phyloP scores from a whole-genome alignment of 2,329 filamentous ascomycete genomes.

The Penicillium sp. region DNA sequence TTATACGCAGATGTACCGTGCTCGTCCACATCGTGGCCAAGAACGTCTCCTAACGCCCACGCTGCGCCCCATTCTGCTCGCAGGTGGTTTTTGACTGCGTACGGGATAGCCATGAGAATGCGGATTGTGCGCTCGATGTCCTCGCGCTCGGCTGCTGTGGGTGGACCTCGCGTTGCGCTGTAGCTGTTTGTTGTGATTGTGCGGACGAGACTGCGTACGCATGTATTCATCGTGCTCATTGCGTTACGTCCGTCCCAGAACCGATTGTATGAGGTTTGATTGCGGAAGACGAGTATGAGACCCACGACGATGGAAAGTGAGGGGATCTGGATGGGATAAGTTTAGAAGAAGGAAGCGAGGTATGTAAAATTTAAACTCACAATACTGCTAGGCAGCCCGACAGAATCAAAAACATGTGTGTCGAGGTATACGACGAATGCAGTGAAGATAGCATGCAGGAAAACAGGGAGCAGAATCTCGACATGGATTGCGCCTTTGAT shows the following conservation, averaged over 20 bases:
- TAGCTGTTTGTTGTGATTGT: slow-evolving; percentile 50
- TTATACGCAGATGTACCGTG: slow-evolving; percentile 31
- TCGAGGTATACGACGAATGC: slow-evolving; percentile 56
- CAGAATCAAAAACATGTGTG: slow-evolving; percentile 44
- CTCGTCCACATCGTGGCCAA: slow-evolving; percentile 30
- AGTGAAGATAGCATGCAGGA: slow-evolving; percentile 54
- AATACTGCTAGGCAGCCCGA: slow-evolving; percentile 55
- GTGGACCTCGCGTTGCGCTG: slow-evolving; percentile 25
- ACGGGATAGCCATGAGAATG: slow-evolving; percentile 56
- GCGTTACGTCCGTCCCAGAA: slow-evolving; percentile 59
- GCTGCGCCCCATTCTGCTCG: slow-evolving; percentile 56
- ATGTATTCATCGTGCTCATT: slow-evolving; percentile 53
- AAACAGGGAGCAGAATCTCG: slow-evolving; percentile 52
- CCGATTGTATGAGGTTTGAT: slow-evolving; percentile 58
- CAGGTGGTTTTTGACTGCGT: slow-evolving; percentile 59
- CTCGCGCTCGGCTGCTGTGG: slow-evolving; percentile 43
- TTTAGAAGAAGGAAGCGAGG: background rate
- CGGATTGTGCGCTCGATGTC: slow-evolving; percentile 56
- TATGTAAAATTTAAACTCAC: slow-evolving; percentile 35
- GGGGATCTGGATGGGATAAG: slow-evolving; percentile 44
- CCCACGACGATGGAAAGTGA: slow-evolving; percentile 61
- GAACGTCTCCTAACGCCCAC: slow-evolving; percentile 24
- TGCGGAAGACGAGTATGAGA: slow-evolving; percentile 62
- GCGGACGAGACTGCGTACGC: slow-evolving; percentile 54
- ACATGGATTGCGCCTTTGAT: slow-evolving; percentile 59